Percentiles rank a stretch among this genome's conserved stretches.
phyloP scores from a whole-genome alignment of 208 protist genomes.

The Acanthamoeba sp. region DNA sequence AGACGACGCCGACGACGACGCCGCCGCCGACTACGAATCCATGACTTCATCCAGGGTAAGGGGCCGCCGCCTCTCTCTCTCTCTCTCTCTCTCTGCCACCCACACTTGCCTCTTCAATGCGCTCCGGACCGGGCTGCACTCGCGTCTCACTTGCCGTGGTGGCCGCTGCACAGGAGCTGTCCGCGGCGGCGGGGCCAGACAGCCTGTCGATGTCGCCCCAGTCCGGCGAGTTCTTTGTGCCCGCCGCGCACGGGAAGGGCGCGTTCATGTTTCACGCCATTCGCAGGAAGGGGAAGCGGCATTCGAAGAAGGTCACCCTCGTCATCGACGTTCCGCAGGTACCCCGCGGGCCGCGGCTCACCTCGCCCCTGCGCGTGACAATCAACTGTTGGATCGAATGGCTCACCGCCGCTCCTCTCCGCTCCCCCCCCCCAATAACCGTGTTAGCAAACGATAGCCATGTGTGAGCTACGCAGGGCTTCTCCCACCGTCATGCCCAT shows the following conservation, averaged over 20 bases:
- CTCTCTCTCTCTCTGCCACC: too few species aligned
- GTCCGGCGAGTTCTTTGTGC: background rate
- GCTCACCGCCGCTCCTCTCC: too few species aligned
- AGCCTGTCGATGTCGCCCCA: background rate
- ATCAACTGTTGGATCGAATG: too few species aligned
- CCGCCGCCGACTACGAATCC: background rate
- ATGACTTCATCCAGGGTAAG: background rate
- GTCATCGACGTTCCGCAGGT: slow-evolving; percentile 37
- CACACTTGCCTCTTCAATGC: too few species aligned
- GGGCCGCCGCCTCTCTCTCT: background rate
- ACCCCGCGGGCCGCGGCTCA: background rate
- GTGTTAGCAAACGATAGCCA: slow-evolving; percentile 8
- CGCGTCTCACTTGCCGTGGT: too few species aligned
- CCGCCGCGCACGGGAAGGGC: background rate
- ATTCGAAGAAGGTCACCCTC: slow-evolving; percentile 35
- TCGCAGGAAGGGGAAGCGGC: slow-evolving; percentile 40
- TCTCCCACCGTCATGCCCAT: slow-evolving; percentile 11
- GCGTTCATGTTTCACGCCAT: slow-evolving; percentile 46
- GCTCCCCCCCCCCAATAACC: background rate
- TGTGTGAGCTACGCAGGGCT: slow-evolving; percentile 3
- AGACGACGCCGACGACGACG: background rate
- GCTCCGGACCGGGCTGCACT: too few species aligned
- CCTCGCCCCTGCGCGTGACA: background rate
- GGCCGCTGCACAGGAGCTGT: too few species aligned
- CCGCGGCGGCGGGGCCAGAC: too few species aligned